Evolutionary conservation across 2,329 filamentous ascomycete genomes (phyloP).

Genomic region (Trichoderma sp.): DNA sequence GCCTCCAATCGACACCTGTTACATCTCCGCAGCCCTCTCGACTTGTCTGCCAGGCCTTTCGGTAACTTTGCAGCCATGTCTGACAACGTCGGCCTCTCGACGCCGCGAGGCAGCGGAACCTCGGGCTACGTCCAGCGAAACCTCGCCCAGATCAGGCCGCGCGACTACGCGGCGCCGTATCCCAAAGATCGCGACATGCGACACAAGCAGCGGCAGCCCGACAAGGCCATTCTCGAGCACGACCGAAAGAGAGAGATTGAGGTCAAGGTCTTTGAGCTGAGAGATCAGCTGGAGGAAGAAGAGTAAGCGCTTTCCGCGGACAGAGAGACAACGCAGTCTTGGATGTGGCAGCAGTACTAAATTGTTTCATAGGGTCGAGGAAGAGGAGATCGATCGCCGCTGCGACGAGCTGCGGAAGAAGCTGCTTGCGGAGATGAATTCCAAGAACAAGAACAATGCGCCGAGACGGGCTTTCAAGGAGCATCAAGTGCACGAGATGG

Average conservation of each 20-base stretch:
- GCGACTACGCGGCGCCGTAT: conserved; percentile 79
- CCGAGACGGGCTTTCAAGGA: conserved; percentile 69
- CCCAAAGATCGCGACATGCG: conserved; percentile 70
- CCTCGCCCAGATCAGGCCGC: conserved; percentile 81
- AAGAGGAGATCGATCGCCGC: conserved; percentile 83
- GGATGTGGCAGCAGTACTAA: conserved; percentile 27
- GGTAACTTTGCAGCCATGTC: conserved; percentile 63
- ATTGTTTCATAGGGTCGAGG: conserved; percentile 61
- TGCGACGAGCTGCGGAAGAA: conserved; percentile 49
- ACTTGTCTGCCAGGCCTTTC: too few species aligned
- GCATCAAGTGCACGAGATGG: conserved; percentile 95
- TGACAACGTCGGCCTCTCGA: conserved; percentile 94
- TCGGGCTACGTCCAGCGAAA: conserved; percentile 98
- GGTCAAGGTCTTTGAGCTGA: conserved; percentile 87
- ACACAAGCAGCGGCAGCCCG: conserved; percentile 80
- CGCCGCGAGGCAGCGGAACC: conserved; percentile 90
- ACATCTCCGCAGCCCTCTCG: too few species aligned
- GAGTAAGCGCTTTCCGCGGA: conserved; percentile 52
- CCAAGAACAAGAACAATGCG: conserved; percentile 39
- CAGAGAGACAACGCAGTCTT: background rate
- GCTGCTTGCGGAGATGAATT: conserved; percentile 45
- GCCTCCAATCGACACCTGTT: background rate
- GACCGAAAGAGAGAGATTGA: conserved; percentile 90
- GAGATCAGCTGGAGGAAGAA: conserved; percentile 90
- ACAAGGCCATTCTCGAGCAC: conserved; percentile 91